Base-by-base conservation (phyloP, 2,329 filamentous ascomycete species). In the Lithohypha guttulata region DNA sequence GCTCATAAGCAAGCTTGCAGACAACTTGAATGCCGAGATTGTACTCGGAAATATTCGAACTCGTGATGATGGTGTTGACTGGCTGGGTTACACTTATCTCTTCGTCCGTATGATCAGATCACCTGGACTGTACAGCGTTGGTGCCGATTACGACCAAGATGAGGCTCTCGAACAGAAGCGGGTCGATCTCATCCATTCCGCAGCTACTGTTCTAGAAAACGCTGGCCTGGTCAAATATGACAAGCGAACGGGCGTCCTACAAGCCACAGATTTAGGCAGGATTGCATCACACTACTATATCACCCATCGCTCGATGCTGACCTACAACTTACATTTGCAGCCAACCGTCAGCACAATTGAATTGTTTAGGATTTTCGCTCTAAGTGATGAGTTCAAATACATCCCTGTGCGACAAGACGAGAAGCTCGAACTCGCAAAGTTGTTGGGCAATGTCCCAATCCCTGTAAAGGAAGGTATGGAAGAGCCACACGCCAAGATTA, bases 271-370 rank as follows among this genome's bases (percentile, higher is more conserved):
- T 59, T 78, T 98, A 39, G 91, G 93, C 37, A 80, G 91, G 28
- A 93, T 98, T 51, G 83, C 93, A 4, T 96, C 89, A 10, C 91
- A 98, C 60, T 98, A 98, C 68, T 98, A 98, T 66, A 95, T 98
- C 55, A 91, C 86, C 0, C 79, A 94, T 60, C 84, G 77, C 51
- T 96, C 89, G 10, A 98, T 98, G 91, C 73, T 89, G 50, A 95
- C 84, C 1, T 98, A 98, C 66, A 94, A 94, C 59, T 84, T 83
- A 56, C 81, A 96, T 50, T 84, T 98, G 33, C 87, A 95, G 57
- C 86, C 89, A 10, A 85, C 81, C 8, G 91, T 95, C 52, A 85
- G 83, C 18, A 84, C 84, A 4, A 94, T 98, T 48, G 91, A 98
- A 62, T 73, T 98, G 28, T 96, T 98, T 77, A 80, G 93, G 28